phyloP scores from a whole-genome alignment of 345 rosid genomes.

The Noccaea bulbosa region DNA sequence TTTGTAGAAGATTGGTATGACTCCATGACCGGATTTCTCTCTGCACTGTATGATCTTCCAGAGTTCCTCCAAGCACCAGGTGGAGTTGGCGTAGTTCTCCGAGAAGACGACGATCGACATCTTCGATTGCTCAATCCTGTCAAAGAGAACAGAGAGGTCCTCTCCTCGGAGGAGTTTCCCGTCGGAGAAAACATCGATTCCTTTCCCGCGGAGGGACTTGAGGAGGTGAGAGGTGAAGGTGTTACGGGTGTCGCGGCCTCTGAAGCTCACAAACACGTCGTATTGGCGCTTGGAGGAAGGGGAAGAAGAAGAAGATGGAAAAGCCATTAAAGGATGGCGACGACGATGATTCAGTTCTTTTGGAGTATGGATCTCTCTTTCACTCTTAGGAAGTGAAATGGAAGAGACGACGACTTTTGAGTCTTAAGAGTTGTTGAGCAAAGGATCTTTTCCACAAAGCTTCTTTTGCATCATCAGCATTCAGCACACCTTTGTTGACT shows the following conservation, averaged over 20 bases:
- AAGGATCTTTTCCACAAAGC: background rate
- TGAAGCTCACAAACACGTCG: constrained; percentile 47
- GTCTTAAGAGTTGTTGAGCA: background rate
- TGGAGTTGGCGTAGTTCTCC: constrained; percentile 36
- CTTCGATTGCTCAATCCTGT: constrained; percentile 38
- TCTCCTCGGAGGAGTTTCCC: constrained; percentile 29
- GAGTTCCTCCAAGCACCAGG: constrained; percentile 48
- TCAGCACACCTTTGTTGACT: constrained; percentile 30
- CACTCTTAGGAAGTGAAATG: no score
- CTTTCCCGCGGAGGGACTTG: background rate
- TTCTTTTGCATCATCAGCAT: background rate
- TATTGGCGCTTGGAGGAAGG: background rate
- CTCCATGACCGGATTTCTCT: constrained; percentile 10
- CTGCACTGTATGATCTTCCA: constrained; percentile 38
- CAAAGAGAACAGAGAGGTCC: constrained; percentile 12
- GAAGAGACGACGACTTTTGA: constrained; percentile 24
- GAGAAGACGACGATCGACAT: constrained; percentile 42
- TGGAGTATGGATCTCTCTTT: no score
- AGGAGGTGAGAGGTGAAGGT: constrained; percentile 34
- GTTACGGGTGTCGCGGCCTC: constrained; percentile 40
- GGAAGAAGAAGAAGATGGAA: background rate
- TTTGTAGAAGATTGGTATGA: constrained; percentile 40
- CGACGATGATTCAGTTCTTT: background rate
- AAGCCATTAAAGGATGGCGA: constrained; percentile 11
- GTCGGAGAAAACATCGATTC: constrained; percentile 33